Evolutionary conservation across 2,329 filamentous ascomycete species (phyloP).

Genomic region (Colletotrichum graminicola): DNA sequence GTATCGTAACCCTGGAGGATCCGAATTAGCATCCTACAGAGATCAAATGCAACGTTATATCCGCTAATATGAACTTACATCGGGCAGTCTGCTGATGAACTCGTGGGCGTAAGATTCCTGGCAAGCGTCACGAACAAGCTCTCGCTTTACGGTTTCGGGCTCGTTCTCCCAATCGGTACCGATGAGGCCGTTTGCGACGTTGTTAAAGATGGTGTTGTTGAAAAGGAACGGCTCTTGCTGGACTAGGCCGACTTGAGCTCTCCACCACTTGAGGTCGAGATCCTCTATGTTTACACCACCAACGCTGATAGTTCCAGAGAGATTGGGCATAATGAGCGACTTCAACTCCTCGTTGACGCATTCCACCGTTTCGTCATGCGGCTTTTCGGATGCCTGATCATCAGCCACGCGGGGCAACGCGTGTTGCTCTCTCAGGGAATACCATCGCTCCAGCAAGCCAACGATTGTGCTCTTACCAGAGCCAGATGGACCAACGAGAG

Average conservation of each 20-base stretch:
- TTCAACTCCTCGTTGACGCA: constrained; percentile 20
- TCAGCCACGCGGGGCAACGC: constrained; percentile 28
- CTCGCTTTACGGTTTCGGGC: constrained; percentile 54
- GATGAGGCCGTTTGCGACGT: constrained; percentile 60
- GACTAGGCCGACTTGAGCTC: constrained; percentile 62
- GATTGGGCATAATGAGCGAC: background rate
- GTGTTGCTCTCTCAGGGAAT: constrained; percentile 45
- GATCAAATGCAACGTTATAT: too few relatives aligned
- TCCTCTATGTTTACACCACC: constrained; percentile 43
- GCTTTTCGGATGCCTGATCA: constrained; percentile 4
- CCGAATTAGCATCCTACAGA: background rate
- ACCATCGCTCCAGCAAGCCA: constrained; percentile 57
- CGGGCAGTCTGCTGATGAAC: constrained; percentile 64
- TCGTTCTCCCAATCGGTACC: constrained; percentile 53
- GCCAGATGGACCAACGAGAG: constrained; percentile 59
- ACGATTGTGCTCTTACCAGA: constrained; percentile 61
- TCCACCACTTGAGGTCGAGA: constrained; percentile 55
- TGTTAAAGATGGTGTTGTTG: constrained; percentile 63
- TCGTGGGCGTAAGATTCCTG: constrained; percentile 65
- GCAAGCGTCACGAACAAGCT: constrained; percentile 61
- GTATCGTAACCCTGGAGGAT: constrained; percentile 62
- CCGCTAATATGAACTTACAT: constrained; percentile 43
- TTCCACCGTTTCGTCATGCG: constrained; percentile 14
- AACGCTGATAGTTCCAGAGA: constrained; percentile 37
- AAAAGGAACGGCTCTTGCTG: constrained; percentile 70